Base-by-base conservation (phyloP, 805 yeast species). In the Candida succiphila region DNA sequence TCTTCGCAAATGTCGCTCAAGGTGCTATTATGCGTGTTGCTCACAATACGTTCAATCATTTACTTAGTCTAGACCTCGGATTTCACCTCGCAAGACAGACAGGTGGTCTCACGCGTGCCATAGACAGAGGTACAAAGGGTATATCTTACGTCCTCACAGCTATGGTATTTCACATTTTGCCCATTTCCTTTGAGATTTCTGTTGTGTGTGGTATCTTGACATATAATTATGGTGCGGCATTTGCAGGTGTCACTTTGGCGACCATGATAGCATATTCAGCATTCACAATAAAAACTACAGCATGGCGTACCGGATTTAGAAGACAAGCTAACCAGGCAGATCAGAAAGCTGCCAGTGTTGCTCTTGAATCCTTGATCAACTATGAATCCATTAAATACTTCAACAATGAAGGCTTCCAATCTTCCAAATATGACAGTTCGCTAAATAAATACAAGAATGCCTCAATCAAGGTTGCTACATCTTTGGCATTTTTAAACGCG, bases 121-220 rank as follows among this genome's bases (percentile, higher is more conserved):
- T 92, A 48, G 98, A 92, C 49, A 67, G 98, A 42, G 98, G 98
- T 55, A 89, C 97, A 1, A 89, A 92, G 48, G 98, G 98, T 62
- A 89, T 92, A 34, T 79, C 94, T 10, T 88, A 83, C 46, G 96
- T 92, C 5, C 63, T 92, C 30, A 76, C 84, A 25, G 95, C 97
- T 2, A 84, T 89, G 95, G 95, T 92, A n/a, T 89, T 92, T 63
- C 97, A 92, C 54, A 88, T 92, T 25, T 64, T 89, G 23, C 98
- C 98, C 7, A 82, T 89, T 27, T 69, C 94, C 3, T 82, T 92
- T 52, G 98, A 92, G 54, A 92, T 92, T 34, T 70, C 83, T 3
- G 79, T 92, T 35, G 98, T 92, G 10, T 84, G 96, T 52, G 95
- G 96, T 36, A 82, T 92, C 29, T 63, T 92, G 44, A 86, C 96